Evolutionary conservation across 352 stramenopile species (phyloP).

Genomic region (Pythium pyrilobum): DNA sequence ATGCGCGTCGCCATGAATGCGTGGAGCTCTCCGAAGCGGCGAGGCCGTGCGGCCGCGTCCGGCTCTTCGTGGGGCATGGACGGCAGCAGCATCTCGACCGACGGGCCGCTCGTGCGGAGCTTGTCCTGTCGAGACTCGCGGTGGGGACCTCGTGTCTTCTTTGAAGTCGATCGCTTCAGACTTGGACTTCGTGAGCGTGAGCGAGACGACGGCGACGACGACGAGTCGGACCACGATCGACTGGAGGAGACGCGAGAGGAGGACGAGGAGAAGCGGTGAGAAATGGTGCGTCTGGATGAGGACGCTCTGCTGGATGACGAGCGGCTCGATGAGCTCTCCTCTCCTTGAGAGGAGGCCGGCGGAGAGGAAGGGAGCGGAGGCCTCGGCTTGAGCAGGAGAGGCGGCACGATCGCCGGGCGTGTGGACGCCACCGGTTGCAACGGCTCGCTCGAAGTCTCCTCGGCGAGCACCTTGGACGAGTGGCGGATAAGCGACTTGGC

Average conservation of each 20-base stretch:
- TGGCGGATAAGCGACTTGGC: conserved; percentile 37
- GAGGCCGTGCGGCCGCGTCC: not conserved
- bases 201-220: conserved; percentile 10
- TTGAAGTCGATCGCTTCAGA: no score
- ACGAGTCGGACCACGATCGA: conserved; percentile 19
- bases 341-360: conserved; percentile 1
- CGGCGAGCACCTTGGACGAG: conserved; percentile 35
- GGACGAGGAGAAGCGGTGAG: conserved; percentile 10
- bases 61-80: conserved; percentile 2
- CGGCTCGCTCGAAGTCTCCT: conserved; percentile 6
- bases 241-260: conserved; percentile 20
- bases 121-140: not conserved
- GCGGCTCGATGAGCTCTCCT: not conserved
- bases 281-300: not conserved
- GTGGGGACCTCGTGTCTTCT: no score
- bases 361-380: not conserved
- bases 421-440: not conserved
- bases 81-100: conserved; percentile 2
- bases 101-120: not conserved
- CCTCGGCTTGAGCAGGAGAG: conserved; percentile 3
- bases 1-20: conserved; percentile 35
- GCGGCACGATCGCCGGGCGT: conserved; percentile 1
- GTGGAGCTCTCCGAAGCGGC: conserved; percentile 2
- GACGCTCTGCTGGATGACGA: not conserved
- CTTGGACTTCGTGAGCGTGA: not conserved